Evolutionary conservation across 768 basidiomycete species (phyloP), one percentile per base, ranked within the genome.

Genomic region (Lactifluus volemus): DNA sequence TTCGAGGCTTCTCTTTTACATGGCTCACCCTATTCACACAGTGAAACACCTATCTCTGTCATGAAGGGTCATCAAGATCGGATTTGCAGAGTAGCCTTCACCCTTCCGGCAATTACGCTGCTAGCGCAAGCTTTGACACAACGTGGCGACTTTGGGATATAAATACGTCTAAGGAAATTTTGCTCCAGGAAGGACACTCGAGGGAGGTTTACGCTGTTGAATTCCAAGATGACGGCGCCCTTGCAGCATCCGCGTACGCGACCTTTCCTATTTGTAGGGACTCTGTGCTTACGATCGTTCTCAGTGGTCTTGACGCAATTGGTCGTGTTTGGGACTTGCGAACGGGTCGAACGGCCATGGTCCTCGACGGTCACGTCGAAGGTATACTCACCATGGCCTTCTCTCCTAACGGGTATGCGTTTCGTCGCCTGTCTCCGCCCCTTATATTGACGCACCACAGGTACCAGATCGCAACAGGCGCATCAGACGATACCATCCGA

Each of bases 131-230:
- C 64, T 98, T 95, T 68, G 97, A 99, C 72, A 96, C 92, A 15
- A 91, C 96, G 30, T 99, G 97, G 97, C 78, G 97, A 48, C 73
- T 98, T 55, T 99, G 97, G 97, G 96, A 99, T 72, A 87, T 93
- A 14, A 79, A 80, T 54, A 89, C 85, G 0, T 76, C 84, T 1
- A 85, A 84, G 71, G 92, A 97, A 68, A 71, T 99, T 11, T 75
- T 96, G 32, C 73, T 95, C 11, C 97, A 99, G 73, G 95, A 98
- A 72, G 97, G 97, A 0, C 97, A 99, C 70, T 93, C 93, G 4
- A 95, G 94, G 70, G 95, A 97, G 70, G 95, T 98, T 0, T 98
- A 96, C 70, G 78, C 92, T 2, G 80, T 99, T n/a, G 92, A 92
- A 64, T 98, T 97, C 70, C 97, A 99, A 71, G 83, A 86, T 67